Conservation (phyloP, 106 monocot genomes). For the Amphibolis antarctica region DNA sequence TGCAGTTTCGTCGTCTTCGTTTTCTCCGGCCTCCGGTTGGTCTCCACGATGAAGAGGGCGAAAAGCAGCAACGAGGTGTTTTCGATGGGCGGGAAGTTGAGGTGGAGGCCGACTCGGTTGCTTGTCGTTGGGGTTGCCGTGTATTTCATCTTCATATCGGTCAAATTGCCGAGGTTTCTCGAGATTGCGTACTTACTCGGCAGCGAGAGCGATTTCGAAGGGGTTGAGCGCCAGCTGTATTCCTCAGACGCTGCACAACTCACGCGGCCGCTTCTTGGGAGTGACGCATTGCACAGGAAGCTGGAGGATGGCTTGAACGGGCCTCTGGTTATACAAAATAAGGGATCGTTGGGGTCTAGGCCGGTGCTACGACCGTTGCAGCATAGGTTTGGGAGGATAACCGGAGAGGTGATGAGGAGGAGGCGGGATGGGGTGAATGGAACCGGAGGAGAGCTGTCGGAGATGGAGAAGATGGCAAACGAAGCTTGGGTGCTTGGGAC, state of each 20-base stretch:
- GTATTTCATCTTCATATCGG: constrained; percentile 50
- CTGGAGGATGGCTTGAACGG: constrained; percentile 8
- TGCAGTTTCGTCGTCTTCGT: too few relatives aligned
- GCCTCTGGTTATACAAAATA: background rate
- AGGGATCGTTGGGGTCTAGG: background rate
- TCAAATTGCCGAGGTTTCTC: constrained; percentile 42
- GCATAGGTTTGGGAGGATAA: constrained; percentile 19
- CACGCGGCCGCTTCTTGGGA: background rate
- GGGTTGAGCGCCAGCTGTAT: constrained; percentile 4
- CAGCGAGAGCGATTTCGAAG: constrained; percentile 11
- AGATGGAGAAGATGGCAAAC: constrained; percentile 53
- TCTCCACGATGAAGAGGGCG: constrained; percentile 11
- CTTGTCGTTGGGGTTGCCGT: constrained; percentile 26
- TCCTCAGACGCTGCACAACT: background rate
- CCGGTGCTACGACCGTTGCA: constrained; percentile 19
- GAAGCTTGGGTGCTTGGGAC: constrained; percentile 68
- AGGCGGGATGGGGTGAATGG: constrained; percentile 9
- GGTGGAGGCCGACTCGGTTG: constrained; percentile 25
- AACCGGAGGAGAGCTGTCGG: constrained; percentile 29
- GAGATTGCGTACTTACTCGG: constrained; percentile 12
- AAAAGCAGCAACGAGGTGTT: constrained; percentile 9
- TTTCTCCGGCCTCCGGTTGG: too few relatives aligned
- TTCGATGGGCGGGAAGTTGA: background rate
- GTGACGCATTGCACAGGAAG: constrained; percentile 9
- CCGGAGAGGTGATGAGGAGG: constrained; percentile 34